These are phyloP conservation scores for Trapa bicornis DNA, from an alignment of 345 rosid genomes.

Conservation along the genomic window DNA sequence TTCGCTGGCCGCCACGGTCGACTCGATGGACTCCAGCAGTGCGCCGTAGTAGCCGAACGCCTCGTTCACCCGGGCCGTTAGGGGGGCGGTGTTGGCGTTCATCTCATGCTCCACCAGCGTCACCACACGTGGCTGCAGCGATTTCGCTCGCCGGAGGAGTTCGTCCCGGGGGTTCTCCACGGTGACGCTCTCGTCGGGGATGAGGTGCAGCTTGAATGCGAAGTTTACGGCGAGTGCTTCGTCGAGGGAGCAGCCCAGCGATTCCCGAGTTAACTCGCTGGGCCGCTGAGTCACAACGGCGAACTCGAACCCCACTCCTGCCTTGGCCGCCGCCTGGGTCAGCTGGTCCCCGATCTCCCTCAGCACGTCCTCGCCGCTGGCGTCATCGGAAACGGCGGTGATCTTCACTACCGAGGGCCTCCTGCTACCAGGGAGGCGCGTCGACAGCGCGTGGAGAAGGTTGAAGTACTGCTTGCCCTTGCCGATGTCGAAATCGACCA, in stretches of 20 bases:
- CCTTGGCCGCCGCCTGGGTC: slow-evolving; percentile 23
- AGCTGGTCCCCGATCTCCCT: slow-evolving; percentile 30
- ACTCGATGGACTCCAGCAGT: slow-evolving; percentile 67
- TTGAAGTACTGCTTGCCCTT: slow-evolving; percentile 61
- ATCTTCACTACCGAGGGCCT: slow-evolving; percentile 35
- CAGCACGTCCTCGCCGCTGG: slow-evolving; percentile 36
- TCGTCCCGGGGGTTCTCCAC: slow-evolving; percentile 82
- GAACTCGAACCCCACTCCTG: slow-evolving; percentile 39
- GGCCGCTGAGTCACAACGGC: slow-evolving; percentile 14
- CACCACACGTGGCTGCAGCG: slow-evolving; percentile 61
- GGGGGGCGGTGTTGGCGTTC: slow-evolving; percentile 41
- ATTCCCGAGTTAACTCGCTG: slow-evolving; percentile 13
- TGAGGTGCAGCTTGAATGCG: slow-evolving; percentile 55
- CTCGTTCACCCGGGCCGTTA: slow-evolving; percentile 27
- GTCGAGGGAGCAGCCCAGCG: slow-evolving; percentile 53
- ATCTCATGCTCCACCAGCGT: slow-evolving; percentile 63
- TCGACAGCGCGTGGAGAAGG: slow-evolving; percentile 56
- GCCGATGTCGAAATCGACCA: slow-evolving; percentile 77
- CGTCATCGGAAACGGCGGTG: slow-evolving; percentile 46
- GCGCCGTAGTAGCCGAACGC: slow-evolving; percentile 47
- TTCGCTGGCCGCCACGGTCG: slow-evolving; percentile 28
- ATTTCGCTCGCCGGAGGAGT: slow-evolving; percentile 79
- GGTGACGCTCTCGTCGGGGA: slow-evolving; percentile 88
- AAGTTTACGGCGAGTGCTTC: slow-evolving; percentile 72
- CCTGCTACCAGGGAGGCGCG: slow-evolving; percentile 17